These are phyloP conservation scores for Fusarium palustre DNA, from an alignment of 2,329 filamentous ascomycete species.

Conservation along the genomic window DNA sequence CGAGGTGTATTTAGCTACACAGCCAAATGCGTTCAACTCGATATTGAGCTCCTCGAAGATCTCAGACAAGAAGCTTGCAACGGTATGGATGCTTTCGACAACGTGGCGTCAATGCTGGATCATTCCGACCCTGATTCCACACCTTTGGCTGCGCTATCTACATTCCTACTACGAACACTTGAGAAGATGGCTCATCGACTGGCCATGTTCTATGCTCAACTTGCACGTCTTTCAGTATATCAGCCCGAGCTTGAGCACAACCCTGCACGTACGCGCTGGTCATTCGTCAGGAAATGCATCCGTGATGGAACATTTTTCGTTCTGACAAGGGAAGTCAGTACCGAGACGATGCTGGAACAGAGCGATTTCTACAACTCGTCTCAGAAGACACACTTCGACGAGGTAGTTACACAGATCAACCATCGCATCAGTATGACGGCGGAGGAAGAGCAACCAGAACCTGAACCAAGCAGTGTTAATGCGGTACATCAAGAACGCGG, in stretches of 20 bases:
- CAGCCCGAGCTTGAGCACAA: slow-evolving; percentile 64
- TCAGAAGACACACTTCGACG: slow-evolving; percentile 39
- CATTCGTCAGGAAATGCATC: slow-evolving; percentile 60
- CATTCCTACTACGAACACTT: slow-evolving; percentile 63
- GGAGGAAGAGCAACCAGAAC: not conserved
- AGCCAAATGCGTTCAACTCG: slow-evolving; percentile 60
- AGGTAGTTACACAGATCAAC: slow-evolving; percentile 36
- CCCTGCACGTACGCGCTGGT: slow-evolving; percentile 65
- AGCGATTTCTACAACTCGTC: not conserved
- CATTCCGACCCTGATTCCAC: slow-evolving; percentile 53
- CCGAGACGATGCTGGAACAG: not conserved
- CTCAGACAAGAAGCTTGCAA: slow-evolving; percentile 64
- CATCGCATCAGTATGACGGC: slow-evolving; percentile 9
- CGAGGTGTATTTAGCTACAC: slow-evolving; percentile 64
- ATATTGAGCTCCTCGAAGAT: slow-evolving; percentile 65
- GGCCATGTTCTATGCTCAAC: slow-evolving; percentile 63
- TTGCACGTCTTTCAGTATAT: slow-evolving; percentile 63
- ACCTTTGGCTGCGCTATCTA: slow-evolving; percentile 55
- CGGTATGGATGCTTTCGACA: slow-evolving; percentile 67
- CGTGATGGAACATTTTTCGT: slow-evolving; percentile 65
- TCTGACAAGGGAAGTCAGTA: slow-evolving; percentile 53
- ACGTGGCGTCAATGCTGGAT: slow-evolving; percentile 50
- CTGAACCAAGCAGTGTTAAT: slow-evolving; percentile 15
- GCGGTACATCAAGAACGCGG: slow-evolving; percentile 31
- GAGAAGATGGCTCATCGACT: slow-evolving; percentile 65